A percentile compares a stretch with the other conserved stretches of the same genome.
These are phyloP conservation scores for Pulveroboletus frians DNA, from an alignment of 768 basidiomycete genomes.

Conservation along the genomic window DNA sequence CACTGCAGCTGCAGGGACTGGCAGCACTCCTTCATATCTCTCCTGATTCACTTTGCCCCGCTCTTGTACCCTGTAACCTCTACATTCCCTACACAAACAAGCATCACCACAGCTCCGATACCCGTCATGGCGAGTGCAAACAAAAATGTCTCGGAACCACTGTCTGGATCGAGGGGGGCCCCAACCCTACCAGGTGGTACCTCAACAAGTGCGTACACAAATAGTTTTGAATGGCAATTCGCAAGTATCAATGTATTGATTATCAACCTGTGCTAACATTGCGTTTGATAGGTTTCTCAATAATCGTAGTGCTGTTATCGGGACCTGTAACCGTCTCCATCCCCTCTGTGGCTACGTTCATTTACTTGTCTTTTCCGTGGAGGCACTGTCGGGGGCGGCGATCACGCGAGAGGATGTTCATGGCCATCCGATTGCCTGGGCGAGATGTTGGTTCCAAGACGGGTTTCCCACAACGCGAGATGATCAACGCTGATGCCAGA, in stretches of 20 bases:
- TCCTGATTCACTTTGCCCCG: not conserved
- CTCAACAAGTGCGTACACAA: conserved; percentile 48
- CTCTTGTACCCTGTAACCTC: not conserved
- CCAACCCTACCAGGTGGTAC: conserved; percentile 43
- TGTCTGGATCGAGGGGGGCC: conserved; percentile 44
- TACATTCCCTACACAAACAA: conserved; percentile 27
- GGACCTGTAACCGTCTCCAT: conserved; percentile 63
- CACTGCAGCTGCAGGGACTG: not conserved
- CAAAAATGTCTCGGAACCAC: conserved; percentile 36
- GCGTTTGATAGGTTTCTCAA: conserved; percentile 49
- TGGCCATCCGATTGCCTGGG: conserved; percentile 32
- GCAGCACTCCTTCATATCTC: not conserved
- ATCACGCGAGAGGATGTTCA: conserved; percentile 34
- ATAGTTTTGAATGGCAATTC: conserved; percentile 18
- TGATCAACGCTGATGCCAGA: conserved; percentile 12
- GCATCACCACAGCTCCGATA: conserved; percentile 33
- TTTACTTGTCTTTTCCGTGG: conserved; percentile 37
- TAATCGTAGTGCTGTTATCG: conserved; percentile 65
- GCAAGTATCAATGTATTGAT: conserved; percentile 18
- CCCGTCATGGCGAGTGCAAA: conserved; percentile 36
- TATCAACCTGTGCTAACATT: not conserved
- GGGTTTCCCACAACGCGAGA: conserved; percentile 9
- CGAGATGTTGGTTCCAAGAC: conserved; percentile 29
- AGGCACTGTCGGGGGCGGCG: conserved; percentile 27
- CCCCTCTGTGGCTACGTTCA: conserved; percentile 40